These are phyloP conservation scores for Aspergillus thermomutatus DNA, from an alignment of 2,329 filamentous ascomycete species.

Conservation along the genomic window DNA sequence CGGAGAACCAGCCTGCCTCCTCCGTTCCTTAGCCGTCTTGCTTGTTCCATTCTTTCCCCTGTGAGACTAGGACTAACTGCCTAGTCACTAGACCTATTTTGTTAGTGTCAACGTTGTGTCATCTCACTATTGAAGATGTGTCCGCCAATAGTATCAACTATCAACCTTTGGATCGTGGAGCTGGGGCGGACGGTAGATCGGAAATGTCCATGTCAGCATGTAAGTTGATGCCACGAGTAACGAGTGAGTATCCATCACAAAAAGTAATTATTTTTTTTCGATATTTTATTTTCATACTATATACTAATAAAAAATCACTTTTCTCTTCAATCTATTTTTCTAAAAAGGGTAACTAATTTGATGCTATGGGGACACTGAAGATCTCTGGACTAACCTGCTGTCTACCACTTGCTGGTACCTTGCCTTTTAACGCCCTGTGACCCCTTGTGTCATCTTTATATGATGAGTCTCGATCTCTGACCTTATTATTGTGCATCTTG, in stretches of 20 bases:
- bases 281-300: conserved; percentile 2
- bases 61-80: conserved; percentile 12
- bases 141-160: background rate
- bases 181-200: conserved; percentile 35
- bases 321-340: background rate
- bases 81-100: conserved; percentile 25
- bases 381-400: background rate
- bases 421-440: conserved; percentile 18
- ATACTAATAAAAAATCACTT: background rate
- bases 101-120: conserved; percentile 40
- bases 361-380: background rate
- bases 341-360: background rate
- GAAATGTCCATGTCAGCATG: conserved; percentile 11
- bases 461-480: conserved; percentile 16
- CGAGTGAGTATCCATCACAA: background rate
- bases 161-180: conserved; percentile 31
- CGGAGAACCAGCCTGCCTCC: conserved; percentile 12
- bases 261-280: conserved; percentile 2
- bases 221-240: background rate
- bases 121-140: conserved; percentile 33
- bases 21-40: conserved; percentile 13
- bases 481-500: conserved; percentile 13
- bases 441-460: conserved; percentile 22
- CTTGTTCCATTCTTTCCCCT: conserved; percentile 10
- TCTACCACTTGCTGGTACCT: conserved; percentile 13